Evolutionary conservation across 345 rosid species (phyloP).

Genomic region (Eucalyptus leucophloia): DNA sequence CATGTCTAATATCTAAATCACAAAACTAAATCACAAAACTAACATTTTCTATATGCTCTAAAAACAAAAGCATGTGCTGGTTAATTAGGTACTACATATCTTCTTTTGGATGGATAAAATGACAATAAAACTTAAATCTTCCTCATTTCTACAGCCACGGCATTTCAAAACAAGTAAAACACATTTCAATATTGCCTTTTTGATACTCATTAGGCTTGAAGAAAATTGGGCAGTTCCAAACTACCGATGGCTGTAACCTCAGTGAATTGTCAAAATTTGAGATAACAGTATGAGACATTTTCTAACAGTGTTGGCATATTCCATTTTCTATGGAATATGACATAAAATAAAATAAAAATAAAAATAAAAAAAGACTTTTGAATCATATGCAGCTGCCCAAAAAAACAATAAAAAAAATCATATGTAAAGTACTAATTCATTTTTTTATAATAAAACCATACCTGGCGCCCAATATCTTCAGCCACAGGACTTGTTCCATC

Average conservation of each 20-base stretch:
- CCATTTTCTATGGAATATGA: neutral
- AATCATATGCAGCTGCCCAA: neutral
- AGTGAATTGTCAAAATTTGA: neutral
- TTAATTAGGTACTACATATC: neutral
- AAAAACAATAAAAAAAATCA: neutral
- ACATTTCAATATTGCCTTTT: neutral
- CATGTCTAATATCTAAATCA: neutral
- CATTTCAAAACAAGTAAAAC: neutral
- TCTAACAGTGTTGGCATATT: neutral
- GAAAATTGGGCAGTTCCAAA: neutral
- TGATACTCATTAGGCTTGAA: neutral
- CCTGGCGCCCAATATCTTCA: constrained; percentile 99
- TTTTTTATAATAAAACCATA: neutral
- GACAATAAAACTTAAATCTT: neutral
- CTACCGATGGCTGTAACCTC: neutral
- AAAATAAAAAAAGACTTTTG: neutral
- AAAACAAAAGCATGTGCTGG: neutral
- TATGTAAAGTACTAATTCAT: neutral
- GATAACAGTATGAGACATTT: neutral
- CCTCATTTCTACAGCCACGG: neutral
- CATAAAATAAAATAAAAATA: neutral
- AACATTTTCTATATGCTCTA: neutral
- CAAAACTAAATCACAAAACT: too few relatives aligned
- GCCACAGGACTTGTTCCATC: constrained; percentile 97
- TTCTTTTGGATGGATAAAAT: neutral